Percentiles rank a stretch among this genome's conserved stretches.
phyloP scores from a whole-genome alignment of 2,329 filamentous ascomycete genomes.

The Phialocephala sp. region DNA sequence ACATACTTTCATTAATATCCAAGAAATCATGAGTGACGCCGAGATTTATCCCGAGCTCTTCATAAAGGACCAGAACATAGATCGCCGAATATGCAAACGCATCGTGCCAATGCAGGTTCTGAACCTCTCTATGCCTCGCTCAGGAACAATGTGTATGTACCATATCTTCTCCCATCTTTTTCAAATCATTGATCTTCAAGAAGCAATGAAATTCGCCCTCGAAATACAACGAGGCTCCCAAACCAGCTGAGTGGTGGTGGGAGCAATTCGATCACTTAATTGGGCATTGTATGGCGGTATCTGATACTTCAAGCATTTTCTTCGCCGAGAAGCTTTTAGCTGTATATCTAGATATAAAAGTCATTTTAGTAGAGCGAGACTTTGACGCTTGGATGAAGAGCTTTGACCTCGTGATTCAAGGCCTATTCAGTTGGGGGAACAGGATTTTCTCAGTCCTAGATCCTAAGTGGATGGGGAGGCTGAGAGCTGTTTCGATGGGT shows the following conservation, averaged over 20 bases:
- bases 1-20: not conserved
- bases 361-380: slow-evolving; percentile 20
- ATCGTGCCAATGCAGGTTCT: slow-evolving; percentile 30
- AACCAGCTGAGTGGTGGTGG: not conserved
- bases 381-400: slow-evolving; percentile 23
- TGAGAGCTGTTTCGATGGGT: slow-evolving; percentile 5
- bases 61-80: slow-evolving; percentile 15
- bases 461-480: not conserved
- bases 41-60: slow-evolving; percentile 19
- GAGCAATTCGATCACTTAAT: not conserved
- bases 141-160: slow-evolving; percentile 29
- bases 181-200: not conserved
- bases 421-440: not conserved
- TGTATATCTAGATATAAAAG: slow-evolving; percentile 15
- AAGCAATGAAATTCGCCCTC: slow-evolving; percentile 12
- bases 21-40: not conserved
- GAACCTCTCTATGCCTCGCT: slow-evolving; percentile 26
- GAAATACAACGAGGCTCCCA: not conserved
- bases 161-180: not conserved
- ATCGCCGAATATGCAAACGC: slow-evolving; percentile 16
- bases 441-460: not conserved
- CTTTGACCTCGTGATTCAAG: slow-evolving; percentile 2
- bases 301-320: not conserved
- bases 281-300: not conserved
- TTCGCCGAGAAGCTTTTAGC: slow-evolving; percentile 3